These are phyloP conservation scores for Phellinidium pouzarii DNA, from an alignment of 1,284 basidiomycete genomes.

Conservation along the genomic window DNA sequence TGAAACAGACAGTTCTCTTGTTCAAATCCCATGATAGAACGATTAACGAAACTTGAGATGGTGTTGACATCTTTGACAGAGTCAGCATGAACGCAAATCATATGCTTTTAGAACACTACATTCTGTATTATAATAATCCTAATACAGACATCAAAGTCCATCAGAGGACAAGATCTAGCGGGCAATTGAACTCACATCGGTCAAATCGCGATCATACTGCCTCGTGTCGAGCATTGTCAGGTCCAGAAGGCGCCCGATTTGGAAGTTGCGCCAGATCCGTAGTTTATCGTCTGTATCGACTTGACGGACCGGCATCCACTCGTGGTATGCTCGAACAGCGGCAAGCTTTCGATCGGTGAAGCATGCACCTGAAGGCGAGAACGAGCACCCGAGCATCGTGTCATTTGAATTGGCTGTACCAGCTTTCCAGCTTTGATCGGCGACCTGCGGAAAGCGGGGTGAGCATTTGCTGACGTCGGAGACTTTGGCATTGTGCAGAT, in stretches of 20 bases:
- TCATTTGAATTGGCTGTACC: constrained; percentile 61
- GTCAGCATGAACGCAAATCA: background rate
- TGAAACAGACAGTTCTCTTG: constrained; percentile 46
- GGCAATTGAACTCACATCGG: constrained; percentile 35
- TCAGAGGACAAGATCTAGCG: background rate
- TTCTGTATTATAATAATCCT: constrained; percentile 54
- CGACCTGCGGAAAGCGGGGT: constrained; percentile 32
- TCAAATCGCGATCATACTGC: constrained; percentile 59
- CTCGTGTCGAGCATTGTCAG: constrained; percentile 61
- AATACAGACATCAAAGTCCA: background rate
- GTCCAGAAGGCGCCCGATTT: constrained; percentile 54
- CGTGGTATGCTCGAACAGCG: constrained; percentile 59
- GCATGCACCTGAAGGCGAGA: constrained; percentile 48
- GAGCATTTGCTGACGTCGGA: background rate
- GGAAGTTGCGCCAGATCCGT: constrained; percentile 63
- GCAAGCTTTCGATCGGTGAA: constrained; percentile 61
- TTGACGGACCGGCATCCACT: constrained; percentile 67
- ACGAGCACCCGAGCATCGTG: constrained; percentile 45
- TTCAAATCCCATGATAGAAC: constrained; percentile 50
- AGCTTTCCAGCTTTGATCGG: constrained; percentile 59
- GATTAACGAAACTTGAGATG: constrained; percentile 37
- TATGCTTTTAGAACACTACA: constrained; percentile 22
- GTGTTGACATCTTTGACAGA: constrained; percentile 35
- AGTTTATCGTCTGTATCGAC: constrained; percentile 54
- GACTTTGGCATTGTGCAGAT: too few relatives aligned